These are phyloP conservation scores for Diaporthe sp. DNA, from an alignment of 2,329 filamentous ascomycete species.

Conservation along the genomic window DNA sequence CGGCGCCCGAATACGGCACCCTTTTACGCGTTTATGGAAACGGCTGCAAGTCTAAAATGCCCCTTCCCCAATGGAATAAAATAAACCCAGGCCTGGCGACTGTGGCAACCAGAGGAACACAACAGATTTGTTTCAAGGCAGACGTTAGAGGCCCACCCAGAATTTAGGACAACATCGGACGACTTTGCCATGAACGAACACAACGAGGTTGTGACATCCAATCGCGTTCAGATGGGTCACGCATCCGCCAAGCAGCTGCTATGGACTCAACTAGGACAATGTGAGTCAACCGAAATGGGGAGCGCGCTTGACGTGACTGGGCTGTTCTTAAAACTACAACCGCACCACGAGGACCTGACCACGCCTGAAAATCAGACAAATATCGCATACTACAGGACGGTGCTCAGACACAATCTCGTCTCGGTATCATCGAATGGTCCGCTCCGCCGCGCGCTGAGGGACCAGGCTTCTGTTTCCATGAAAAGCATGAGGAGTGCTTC, in stretches of 20 bases:
- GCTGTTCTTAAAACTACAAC: background rate
- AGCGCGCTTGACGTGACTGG: background rate
- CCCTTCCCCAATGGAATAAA: background rate
- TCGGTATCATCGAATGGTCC: constrained; percentile 2
- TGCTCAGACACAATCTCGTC: background rate
- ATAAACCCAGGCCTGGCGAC: background rate
- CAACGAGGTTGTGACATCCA: background rate
- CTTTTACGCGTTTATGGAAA: no score
- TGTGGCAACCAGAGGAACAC: background rate
- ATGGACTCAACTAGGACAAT: background rate
- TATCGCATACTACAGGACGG: constrained; percentile 9
- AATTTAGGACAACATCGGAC: background rate
- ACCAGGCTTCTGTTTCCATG: constrained; percentile 1
- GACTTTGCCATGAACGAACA: background rate
- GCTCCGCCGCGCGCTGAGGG: background rate
- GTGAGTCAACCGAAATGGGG: background rate
- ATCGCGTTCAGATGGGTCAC: background rate
- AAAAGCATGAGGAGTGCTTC: constrained; percentile 4
- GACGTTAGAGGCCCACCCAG: background rate
- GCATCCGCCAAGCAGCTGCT: background rate
- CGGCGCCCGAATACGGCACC: background rate
- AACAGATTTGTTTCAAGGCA: no score
- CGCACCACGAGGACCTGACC: background rate
- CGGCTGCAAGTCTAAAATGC: no score
- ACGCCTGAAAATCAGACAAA: background rate